phyloP scores from a whole-genome alignment of 768 basidiomycete species.

The Leccinum imitatum region DNA sequence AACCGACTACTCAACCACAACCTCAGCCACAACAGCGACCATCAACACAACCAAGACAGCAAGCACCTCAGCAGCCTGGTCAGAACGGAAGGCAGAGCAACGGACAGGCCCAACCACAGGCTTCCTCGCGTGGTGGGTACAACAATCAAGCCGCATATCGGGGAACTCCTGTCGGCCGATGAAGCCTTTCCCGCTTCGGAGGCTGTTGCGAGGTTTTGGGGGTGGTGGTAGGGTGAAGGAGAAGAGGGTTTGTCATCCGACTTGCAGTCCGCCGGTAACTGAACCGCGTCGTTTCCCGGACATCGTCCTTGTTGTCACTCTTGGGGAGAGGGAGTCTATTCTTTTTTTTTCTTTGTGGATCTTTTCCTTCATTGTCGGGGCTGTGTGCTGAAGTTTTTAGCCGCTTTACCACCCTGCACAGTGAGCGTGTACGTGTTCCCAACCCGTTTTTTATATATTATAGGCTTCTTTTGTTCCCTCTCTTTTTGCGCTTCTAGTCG shows the following conservation, averaged over 20 bases:
- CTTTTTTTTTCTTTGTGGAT: slow-evolving; percentile 13
- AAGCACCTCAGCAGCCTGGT: slow-evolving; percentile 25
- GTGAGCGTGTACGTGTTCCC: slow-evolving; percentile 27
- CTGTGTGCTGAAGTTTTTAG: slow-evolving; percentile 14
- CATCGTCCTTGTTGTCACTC: slow-evolving; percentile 13
- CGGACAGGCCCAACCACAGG: slow-evolving; percentile 22
- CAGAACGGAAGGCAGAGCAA: slow-evolving; percentile 33
- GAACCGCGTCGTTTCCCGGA: slow-evolving; percentile 14
- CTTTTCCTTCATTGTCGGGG: slow-evolving; percentile 14
- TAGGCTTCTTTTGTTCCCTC: slow-evolving; percentile 23
- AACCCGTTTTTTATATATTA: slow-evolving; percentile 31
- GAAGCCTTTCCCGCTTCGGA: slow-evolving; percentile 7
- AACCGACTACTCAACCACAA: slow-evolving; percentile 35
- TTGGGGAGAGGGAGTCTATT: slow-evolving; percentile 11
- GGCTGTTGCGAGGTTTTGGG: neutral
- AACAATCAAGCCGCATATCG: slow-evolving; percentile 28
- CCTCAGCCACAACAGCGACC: slow-evolving; percentile 29
- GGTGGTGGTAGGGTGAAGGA: neutral
- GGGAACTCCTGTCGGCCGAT: slow-evolving; percentile 30
- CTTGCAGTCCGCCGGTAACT: slow-evolving; percentile 12
- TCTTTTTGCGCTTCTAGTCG: slow-evolving; percentile 18
- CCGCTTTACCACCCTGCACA: slow-evolving; percentile 8
- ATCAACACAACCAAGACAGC: slow-evolving; percentile 30
- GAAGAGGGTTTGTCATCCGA: slow-evolving; percentile 10
- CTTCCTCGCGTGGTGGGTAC: slow-evolving; percentile 23